Evolutionary conservation across 2,329 filamentous ascomycete genomes (phyloP).

Genomic region (Fusarium sambucinum): DNA sequence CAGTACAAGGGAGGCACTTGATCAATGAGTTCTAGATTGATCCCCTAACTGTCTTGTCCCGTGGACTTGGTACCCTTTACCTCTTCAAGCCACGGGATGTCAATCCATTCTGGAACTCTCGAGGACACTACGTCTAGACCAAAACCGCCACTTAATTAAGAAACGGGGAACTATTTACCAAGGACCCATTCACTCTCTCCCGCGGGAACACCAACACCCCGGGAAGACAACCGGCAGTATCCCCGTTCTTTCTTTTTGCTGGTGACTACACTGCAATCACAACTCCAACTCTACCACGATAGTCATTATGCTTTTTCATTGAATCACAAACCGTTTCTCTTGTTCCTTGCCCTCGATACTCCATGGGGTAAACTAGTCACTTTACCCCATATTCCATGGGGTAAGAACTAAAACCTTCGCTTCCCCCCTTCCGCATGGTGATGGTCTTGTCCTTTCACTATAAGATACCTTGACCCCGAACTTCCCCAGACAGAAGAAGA

Average conservation of each 20-base stretch:
- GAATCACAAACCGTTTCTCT: slow-evolving; percentile 8
- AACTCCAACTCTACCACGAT: background rate
- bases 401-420: slow-evolving; percentile 3
- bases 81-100: background rate
- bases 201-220: slow-evolving; percentile 1
- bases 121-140: background rate
- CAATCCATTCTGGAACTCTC: background rate
- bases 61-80: background rate
- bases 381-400: slow-evolving; percentile 25
- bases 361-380: slow-evolving; percentile 17
- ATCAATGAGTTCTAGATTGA: background rate
- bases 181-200: background rate
- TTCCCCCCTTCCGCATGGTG: background rate
- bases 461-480: slow-evolving; percentile 22
- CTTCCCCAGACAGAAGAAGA: slow-evolving; percentile 12
- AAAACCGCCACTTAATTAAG: background rate
- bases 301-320: background rate
- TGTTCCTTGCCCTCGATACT: background rate
- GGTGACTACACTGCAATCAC: background rate
- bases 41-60: background rate
- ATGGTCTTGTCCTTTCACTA: background rate
- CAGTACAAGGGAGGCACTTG: no score
- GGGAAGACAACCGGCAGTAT: background rate
- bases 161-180: background rate
- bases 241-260: background rate